A percentile compares a stretch with the other conserved stretches of the same genome.
These are phyloP conservation scores for Thalassiosira mediterranea DNA, from an alignment of 352 stramenopile species.

Conservation along the genomic window DNA sequence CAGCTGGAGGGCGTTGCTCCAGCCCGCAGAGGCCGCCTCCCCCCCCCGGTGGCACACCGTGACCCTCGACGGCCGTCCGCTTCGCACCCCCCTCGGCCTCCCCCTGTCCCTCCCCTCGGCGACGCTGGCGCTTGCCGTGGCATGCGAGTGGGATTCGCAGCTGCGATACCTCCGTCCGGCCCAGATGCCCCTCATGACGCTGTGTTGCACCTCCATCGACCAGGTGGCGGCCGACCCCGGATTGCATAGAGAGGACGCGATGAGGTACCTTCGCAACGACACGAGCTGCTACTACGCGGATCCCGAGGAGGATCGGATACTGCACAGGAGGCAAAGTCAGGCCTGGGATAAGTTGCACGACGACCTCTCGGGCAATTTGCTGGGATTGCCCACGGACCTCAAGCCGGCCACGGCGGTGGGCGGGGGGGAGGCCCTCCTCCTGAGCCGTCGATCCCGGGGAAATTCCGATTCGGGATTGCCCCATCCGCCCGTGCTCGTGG, in stretches of 20 bases:
- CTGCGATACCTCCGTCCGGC: conserved; percentile 80
- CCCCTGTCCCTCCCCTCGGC: conserved; percentile 71
- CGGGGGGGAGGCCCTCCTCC: conserved; percentile 52
- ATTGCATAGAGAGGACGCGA: conserved; percentile 58
- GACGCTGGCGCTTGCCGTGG: conserved; percentile 71
- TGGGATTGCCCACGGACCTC: conserved; percentile 35
- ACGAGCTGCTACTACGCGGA: conserved; percentile 86
- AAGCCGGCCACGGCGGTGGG: conserved; percentile 56
- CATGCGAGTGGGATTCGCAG: conserved; percentile 84
- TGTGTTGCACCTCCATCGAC: conserved; percentile 87
- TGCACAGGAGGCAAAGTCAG: conserved; percentile 72
- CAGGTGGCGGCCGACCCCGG: conserved; percentile 72
- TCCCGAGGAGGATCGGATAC: conserved; percentile 67
- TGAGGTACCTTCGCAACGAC: conserved; percentile 86
- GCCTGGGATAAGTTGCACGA: conserved; percentile 71
- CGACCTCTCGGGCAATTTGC: conserved; percentile 13
- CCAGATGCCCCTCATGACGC: conserved; percentile 89
- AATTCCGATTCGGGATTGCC: conserved; percentile 62
- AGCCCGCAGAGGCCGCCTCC: conserved; percentile 23
- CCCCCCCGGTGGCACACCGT: conserved; percentile 65
- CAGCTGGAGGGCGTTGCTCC: conserved; percentile 27
- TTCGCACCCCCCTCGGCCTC: conserved; percentile 75
- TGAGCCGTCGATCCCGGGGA: conserved; percentile 45
- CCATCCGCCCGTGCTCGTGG: conserved; percentile 74
- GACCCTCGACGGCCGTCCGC: conserved; percentile 68